Percentiles rank a stretch among this genome's conserved stretches.
These are phyloP conservation scores for Cutaneotrichosporon curvatum DNA, from an alignment of 1,284 basidiomycete genomes.

Conservation along the genomic window DNA sequence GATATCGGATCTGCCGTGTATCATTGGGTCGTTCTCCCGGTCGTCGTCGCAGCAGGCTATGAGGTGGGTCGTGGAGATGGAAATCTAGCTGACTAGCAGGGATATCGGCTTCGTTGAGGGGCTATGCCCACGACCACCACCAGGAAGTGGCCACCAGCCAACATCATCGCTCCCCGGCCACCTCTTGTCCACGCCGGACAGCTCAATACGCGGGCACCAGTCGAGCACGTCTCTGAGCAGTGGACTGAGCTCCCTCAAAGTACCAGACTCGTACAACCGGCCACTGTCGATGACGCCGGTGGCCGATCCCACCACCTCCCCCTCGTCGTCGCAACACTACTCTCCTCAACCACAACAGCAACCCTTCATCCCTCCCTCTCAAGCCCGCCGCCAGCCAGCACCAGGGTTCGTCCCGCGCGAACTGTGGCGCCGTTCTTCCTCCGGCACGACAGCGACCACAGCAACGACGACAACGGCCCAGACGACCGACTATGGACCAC, in stretches of 20 bases:
- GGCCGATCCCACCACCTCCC: background rate
- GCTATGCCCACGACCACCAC: constrained; percentile 25
- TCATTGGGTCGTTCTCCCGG: constrained; percentile 33
- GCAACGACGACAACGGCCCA: constrained; percentile 12
- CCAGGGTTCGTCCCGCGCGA: constrained; percentile 5
- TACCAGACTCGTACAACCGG: background rate
- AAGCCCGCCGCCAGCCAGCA: background rate
- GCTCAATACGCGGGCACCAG: background rate
- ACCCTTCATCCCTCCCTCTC: too few relatives aligned
- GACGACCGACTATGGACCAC: constrained; percentile 10
- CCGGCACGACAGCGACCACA: constrained; percentile 23
- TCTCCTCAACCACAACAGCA: background rate
- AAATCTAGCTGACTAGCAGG: constrained; percentile 17
- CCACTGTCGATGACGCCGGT: constrained; percentile 1
- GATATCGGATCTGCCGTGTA: constrained; percentile 60
- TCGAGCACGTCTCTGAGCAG: background rate
- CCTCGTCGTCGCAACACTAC: background rate
- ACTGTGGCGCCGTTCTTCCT: constrained; percentile 22
- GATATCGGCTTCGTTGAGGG: constrained; percentile 40
- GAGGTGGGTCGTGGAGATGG: constrained; percentile 35
- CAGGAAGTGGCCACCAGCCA: background rate
- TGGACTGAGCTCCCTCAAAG: background rate
- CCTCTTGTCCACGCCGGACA: background rate
- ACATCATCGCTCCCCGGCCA: constrained; percentile 1
- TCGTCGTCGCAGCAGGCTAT: constrained; percentile 34